These are phyloP conservation scores for Porogramme epimiltina DNA, from an alignment of 1,284 basidiomycete genomes.

Conservation along the genomic window DNA sequence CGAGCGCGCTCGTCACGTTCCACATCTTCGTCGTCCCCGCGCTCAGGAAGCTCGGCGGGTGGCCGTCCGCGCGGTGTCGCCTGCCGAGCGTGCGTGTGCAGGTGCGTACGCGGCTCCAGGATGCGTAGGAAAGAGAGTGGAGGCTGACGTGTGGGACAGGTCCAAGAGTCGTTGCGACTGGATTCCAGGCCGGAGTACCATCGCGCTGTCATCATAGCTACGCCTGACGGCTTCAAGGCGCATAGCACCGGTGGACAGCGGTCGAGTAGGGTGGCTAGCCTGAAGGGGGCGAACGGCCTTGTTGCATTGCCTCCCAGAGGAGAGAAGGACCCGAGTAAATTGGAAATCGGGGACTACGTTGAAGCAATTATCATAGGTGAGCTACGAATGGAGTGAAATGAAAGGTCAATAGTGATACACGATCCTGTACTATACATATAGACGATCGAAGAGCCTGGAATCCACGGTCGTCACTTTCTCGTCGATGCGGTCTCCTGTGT, in stretches of 20 bases:
- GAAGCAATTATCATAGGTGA: constrained; percentile 72
- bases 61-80: constrained; percentile 53
- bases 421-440: constrained; percentile 14
- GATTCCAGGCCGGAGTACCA: constrained; percentile 84
- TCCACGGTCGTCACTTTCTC: constrained; percentile 20
- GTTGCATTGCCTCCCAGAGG: constrained; percentile 60
- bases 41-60: constrained; percentile 73
- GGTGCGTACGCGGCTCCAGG: constrained; percentile 40
- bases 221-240: constrained; percentile 55
- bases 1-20: constrained; percentile 87
- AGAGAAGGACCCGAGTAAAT: constrained; percentile 39
- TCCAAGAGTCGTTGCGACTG: constrained; percentile 62
- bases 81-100: constrained; percentile 68
- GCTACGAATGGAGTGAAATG: constrained; percentile 40
- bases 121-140: not conserved
- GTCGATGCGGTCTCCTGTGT: constrained; percentile 29
- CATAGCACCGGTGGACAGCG: constrained; percentile 85
- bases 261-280: constrained; percentile 76
- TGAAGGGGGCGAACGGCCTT: constrained; percentile 79
- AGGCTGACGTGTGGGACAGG: constrained; percentile 32
- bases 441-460: not conserved
- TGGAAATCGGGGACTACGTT: constrained; percentile 55
- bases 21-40: constrained; percentile 85
- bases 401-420: constrained; percentile 5
- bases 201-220: constrained; percentile 62